Conservation (phyloP, 306 rosid genomes). For the Pyrus betulifolia region DNA sequence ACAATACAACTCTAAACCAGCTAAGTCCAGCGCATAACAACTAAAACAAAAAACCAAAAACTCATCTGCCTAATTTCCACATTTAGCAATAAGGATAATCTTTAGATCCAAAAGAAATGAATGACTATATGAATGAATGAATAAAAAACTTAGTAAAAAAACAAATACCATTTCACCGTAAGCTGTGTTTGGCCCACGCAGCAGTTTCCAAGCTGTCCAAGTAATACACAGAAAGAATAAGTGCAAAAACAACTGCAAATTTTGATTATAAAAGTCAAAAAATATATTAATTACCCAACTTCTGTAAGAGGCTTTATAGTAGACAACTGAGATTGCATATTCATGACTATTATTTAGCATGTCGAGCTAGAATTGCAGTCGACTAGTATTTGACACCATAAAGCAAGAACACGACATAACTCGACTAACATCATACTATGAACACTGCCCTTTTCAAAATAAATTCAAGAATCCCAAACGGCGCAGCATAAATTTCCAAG, state of each 20-base stretch:
- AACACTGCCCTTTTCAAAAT: too few relatives aligned
- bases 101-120: background rate
- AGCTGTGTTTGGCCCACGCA: conserved; percentile 1
- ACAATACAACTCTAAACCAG: background rate
- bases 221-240: background rate
- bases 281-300: background rate
- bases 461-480: too few relatives aligned
- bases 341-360: background rate
- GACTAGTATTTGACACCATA: background rate
- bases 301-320: background rate
- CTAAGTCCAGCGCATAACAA: background rate
- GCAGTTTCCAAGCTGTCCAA: conserved; percentile 18
- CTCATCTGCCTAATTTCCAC: background rate
- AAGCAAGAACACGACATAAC: background rate
- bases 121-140: background rate
- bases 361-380: background rate
- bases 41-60: background rate
- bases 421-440: background rate
- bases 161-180: conserved; percentile 23
- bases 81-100: background rate
- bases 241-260: background rate
- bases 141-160: background rate
- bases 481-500: background rate
- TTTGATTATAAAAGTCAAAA: background rate
- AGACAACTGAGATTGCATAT: background rate